Percentiles rank a stretch among this genome's conserved stretches.
These are phyloP conservation scores for Lactifluus volemus DNA, from an alignment of 768 basidiomycete genomes.

Conservation along the genomic window DNA sequence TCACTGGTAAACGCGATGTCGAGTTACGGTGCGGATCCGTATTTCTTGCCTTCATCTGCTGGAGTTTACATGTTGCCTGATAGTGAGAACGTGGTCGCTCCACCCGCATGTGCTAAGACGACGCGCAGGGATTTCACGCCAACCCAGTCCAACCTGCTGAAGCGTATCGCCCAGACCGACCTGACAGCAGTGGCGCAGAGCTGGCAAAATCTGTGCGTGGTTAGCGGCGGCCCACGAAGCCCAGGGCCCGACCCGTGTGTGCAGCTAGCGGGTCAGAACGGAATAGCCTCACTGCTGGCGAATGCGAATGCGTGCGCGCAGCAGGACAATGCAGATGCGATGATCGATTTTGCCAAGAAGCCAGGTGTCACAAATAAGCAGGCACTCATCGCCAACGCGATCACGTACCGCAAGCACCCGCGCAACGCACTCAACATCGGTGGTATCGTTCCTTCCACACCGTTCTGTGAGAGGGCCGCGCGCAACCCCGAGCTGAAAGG, in stretches of 20 bases:
- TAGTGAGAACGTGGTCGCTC: not conserved
- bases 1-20: slow-evolving; percentile 17
- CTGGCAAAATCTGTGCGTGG: slow-evolving; percentile 39
- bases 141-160: not conserved
- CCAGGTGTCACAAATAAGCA: slow-evolving; percentile 32
- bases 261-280: slow-evolving; percentile 32
- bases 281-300: slow-evolving; percentile 37
- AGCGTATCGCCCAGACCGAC: slow-evolving; percentile 30
- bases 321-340: slow-evolving; percentile 40
- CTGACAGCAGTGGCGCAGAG: slow-evolving; percentile 31
- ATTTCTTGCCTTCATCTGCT: not conserved
- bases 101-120: slow-evolving; percentile 10
- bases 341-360: slow-evolving; percentile 44
- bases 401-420: slow-evolving; percentile 35
- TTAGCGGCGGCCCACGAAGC: slow-evolving; percentile 31
- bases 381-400: slow-evolving; percentile 36
- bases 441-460: slow-evolving; percentile 38
- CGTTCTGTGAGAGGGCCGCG: slow-evolving; percentile 50
- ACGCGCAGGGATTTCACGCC: slow-evolving; percentile 14
- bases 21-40: not conserved
- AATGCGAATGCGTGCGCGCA: slow-evolving; percentile 40
- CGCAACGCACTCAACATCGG: slow-evolving; percentile 36
- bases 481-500: slow-evolving; percentile 41
- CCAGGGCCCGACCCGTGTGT: slow-evolving; percentile 33
- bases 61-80: not conserved